These are phyloP conservation scores for Graphilbum sp. DNA, from an alignment of 2,329 filamentous ascomycete species.

Conservation along the genomic window DNA sequence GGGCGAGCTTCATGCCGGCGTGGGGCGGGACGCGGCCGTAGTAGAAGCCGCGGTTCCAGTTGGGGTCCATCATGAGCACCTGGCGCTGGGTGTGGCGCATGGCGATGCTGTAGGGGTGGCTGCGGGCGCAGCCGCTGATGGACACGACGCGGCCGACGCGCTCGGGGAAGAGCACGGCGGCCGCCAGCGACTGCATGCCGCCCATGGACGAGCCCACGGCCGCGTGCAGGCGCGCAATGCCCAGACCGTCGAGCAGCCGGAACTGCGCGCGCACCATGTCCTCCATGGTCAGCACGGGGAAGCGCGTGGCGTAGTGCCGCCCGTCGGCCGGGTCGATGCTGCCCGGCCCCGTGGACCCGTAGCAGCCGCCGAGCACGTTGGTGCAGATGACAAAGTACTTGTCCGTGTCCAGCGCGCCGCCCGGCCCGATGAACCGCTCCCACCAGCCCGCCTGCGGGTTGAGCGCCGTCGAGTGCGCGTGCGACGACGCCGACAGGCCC, in stretches of 20 bases:
- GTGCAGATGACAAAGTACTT: constrained; percentile 92
- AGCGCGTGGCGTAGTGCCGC: constrained; percentile 78
- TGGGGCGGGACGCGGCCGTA: constrained; percentile 80
- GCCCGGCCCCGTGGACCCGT: constrained; percentile 82
- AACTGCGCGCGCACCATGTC: constrained; percentile 98
- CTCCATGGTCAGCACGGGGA: constrained; percentile 87
- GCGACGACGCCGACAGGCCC: constrained; percentile 88
- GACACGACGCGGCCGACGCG: constrained; percentile 70
- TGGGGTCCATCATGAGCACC: constrained; percentile 97
- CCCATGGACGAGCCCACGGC: constrained; percentile 96
- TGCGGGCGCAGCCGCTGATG: constrained; percentile 85
- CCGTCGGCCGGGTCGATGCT: constrained; percentile 80
- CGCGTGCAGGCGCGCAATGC: constrained; percentile 66
- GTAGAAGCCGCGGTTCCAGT: constrained; percentile 93
- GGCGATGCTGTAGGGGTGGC: constrained; percentile 93
- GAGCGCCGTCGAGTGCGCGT: constrained; percentile 76
- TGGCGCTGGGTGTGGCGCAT: constrained; percentile 97
- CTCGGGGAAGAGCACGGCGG: constrained; percentile 67
- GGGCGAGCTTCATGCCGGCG: constrained; percentile 91
- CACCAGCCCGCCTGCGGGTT: constrained; percentile 94
- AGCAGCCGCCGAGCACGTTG: constrained; percentile 91
- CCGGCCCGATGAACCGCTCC: constrained; percentile 95
- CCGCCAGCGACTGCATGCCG: constrained; percentile 90
- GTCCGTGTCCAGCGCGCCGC: constrained; percentile 69
- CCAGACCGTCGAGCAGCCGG: constrained; percentile 63